Conservation (phyloP, 495 filamentous ascomycete genomes). For the Symbiotaphrina buchneri region DNA sequence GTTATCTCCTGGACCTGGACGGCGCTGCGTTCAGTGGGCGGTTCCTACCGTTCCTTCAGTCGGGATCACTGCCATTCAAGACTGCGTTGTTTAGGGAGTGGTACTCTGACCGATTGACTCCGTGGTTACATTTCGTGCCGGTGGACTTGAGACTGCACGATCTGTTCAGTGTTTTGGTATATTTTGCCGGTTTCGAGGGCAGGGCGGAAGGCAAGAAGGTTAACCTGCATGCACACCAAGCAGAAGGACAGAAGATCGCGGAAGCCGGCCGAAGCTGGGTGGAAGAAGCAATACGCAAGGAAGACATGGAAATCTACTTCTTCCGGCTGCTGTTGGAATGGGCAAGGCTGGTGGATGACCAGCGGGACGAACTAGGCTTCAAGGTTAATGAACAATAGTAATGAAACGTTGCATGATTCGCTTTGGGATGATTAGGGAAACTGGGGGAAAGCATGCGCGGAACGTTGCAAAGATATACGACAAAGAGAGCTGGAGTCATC, state of each 20-base stretch:
- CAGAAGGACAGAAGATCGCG: constrained; percentile 34
- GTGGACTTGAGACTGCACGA: constrained; percentile 45
- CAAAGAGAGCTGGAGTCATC: too few relatives aligned
- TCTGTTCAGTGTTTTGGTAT: constrained; percentile 38
- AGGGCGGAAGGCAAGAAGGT: constrained; percentile 22
- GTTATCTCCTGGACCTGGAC: constrained; percentile 46
- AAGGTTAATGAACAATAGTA: not conserved
- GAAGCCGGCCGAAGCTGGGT: constrained; percentile 44
- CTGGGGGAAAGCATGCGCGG: not conserved
- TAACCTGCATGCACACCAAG: not conserved
- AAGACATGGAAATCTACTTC: constrained; percentile 72
- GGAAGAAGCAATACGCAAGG: constrained; percentile 36
- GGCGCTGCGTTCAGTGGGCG: constrained; percentile 42
- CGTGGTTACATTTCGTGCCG: constrained; percentile 65
- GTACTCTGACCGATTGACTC: constrained; percentile 44
- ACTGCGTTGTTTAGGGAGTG: constrained; percentile 48
- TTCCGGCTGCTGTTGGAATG: constrained; percentile 61
- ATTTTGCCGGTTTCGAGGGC: constrained; percentile 26
- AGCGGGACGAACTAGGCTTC: constrained; percentile 33
- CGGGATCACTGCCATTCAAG: constrained; percentile 38
- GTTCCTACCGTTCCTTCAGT: constrained; percentile 37
- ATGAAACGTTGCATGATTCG: not conserved
- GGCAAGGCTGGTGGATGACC: constrained; percentile 39
- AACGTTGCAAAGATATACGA: not conserved
- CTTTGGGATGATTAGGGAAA: too few relatives aligned